Conservation (phyloP, 2,329 filamentous ascomycete genomes). For the Diaporthe vexans region DNA sequence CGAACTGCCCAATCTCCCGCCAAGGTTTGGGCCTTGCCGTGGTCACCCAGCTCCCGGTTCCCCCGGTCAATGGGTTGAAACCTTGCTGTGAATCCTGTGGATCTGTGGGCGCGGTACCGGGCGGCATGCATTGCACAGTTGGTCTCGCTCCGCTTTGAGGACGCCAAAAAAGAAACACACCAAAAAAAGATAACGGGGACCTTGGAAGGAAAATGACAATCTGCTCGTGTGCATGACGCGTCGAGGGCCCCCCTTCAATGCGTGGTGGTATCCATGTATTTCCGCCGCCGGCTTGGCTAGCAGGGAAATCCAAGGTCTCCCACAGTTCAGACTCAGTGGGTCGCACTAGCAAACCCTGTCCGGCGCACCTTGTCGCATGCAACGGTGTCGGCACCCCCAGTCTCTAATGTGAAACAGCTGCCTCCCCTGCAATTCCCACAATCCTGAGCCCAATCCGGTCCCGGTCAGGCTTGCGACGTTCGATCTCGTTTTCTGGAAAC, state of each 20-base stretch:
- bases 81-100: conserved; percentile 27
- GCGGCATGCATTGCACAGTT: conserved; percentile 13
- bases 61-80: conserved; percentile 33
- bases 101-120: conserved; percentile 26
- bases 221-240: conserved; percentile 41
- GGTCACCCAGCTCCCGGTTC: conserved; percentile 25
- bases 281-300: conserved; percentile 45
- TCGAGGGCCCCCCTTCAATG: conserved; percentile 41
- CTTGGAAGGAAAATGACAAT: conserved; percentile 36
- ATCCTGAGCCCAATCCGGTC: conserved; percentile 56
- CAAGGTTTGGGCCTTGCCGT: conserved; percentile 28
- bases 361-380: conserved; percentile 53
- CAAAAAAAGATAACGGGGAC: conserved; percentile 23
- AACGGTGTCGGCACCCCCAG: conserved; percentile 55
- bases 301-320: conserved; percentile 37
- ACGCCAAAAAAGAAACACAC: conserved; percentile 24
- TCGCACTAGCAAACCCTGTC: conserved; percentile 47
- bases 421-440: conserved; percentile 63
- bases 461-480: conserved; percentile 61
- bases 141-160: conserved; percentile 26
- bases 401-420: conserved; percentile 64
- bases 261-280: conserved; percentile 36
- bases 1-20: conserved; percentile 27
- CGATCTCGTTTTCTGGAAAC: conserved; percentile 58
- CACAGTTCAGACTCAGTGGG: conserved; percentile 40